Percentiles rank a stretch among this genome's conserved stretches.
These are phyloP conservation scores for Solanum aculeatissimum DNA, from an alignment of 305 asterid species.

Conservation along the genomic window DNA sequence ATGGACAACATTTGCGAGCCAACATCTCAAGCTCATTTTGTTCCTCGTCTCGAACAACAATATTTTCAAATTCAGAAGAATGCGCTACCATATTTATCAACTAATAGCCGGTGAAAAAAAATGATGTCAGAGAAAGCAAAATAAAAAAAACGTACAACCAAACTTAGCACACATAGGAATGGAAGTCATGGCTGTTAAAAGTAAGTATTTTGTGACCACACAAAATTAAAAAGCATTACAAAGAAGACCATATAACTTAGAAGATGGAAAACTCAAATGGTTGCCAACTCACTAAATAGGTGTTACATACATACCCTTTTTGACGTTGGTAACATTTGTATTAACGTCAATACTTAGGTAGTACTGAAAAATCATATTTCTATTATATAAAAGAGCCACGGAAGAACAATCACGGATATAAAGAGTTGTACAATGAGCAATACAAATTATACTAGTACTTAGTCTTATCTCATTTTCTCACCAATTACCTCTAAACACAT, in stretches of 20 bases:
- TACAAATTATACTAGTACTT: too few relatives aligned
- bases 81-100: constrained; percentile 95
- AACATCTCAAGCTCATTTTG: constrained; percentile 83
- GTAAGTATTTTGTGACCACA: background rate
- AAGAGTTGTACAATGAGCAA: too few relatives aligned
- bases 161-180: background rate
- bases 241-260: background rate
- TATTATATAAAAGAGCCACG: too few relatives aligned
- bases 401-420: too few relatives aligned
- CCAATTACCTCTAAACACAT: too few relatives aligned
- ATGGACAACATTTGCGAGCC: constrained; percentile 65
- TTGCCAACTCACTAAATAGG: background rate
- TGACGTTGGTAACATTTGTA: too few relatives aligned
- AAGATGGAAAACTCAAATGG: background rate
- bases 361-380: too few relatives aligned
- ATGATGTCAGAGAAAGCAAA: background rate
- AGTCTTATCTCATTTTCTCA: too few relatives aligned
- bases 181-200: background rate
- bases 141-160: background rate
- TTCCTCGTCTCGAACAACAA: constrained; percentile 91
- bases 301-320: background rate
- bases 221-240: background rate
- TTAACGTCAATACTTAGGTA: too few relatives aligned
- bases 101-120: constrained; percentile 22
- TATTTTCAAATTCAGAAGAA: constrained; percentile 96